These are phyloP conservation scores for Fraxinus nigra DNA, from an alignment of 305 asterid genomes.

Conservation along the genomic window DNA sequence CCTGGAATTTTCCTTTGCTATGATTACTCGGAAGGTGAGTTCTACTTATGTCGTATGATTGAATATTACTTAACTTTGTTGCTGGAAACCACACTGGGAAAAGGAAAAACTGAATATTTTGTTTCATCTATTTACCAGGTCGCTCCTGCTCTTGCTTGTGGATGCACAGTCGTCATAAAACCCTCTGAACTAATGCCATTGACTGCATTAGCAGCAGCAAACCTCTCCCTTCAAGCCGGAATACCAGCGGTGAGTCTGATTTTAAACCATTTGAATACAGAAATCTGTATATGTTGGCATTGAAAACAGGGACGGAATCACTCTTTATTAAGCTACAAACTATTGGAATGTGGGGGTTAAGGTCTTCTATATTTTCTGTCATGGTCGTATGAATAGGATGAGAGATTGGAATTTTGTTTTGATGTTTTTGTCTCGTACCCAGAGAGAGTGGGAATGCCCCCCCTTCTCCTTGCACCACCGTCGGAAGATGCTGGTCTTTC, in stretches of 20 bases:
- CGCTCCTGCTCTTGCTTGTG: constrained; percentile 97
- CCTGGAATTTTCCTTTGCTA: constrained; percentile 98
- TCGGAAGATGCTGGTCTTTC: not conserved
- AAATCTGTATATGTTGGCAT: not conserved
- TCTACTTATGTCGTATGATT: constrained; percentile 1
- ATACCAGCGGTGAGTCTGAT: constrained; percentile 73
- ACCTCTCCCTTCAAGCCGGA: constrained; percentile 92
- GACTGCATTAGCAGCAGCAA: constrained; percentile 95
- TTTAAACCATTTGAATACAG: constrained; percentile 19
- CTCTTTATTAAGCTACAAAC: not conserved
- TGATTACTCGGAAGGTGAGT: constrained; percentile 89
- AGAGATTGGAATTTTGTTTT: not conserved
- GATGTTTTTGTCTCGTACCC: not conserved
- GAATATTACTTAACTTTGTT: not conserved
- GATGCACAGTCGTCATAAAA: constrained; percentile 88
- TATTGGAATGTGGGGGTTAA: not conserved
- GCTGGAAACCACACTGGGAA: constrained; percentile 1
- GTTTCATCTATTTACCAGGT: constrained; percentile 47
- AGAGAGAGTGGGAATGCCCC: not conserved
- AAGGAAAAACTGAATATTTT: constrained; percentile 17
- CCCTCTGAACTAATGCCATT: constrained; percentile 92
- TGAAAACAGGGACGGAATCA: not conserved
- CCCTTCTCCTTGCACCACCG: not conserved
- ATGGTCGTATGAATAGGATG: not conserved
- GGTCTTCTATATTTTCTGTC: not conserved